These are phyloP conservation scores for Rhodotorula kratochvilovae DNA, from an alignment of 768 basidiomycete genomes.

Conservation along the genomic window DNA sequence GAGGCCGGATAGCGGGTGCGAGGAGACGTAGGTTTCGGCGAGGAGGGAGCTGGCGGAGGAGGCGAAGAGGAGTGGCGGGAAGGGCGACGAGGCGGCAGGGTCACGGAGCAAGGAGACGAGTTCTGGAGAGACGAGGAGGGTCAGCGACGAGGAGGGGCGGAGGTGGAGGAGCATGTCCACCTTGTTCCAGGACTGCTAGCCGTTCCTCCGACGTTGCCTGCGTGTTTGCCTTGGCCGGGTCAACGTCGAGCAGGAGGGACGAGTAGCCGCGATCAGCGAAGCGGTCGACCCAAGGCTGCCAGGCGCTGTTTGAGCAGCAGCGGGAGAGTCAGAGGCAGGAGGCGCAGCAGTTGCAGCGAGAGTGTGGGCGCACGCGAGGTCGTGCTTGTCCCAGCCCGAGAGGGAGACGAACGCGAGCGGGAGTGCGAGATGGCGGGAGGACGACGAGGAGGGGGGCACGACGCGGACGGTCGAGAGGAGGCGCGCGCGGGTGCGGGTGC, in stretches of 20 bases:
- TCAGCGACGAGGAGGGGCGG: too few species aligned
- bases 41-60: conserved; percentile 56
- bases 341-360: background rate
- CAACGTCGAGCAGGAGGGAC: conserved; percentile 32
- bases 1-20: conserved; percentile 61
- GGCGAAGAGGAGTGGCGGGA: conserved; percentile 60
- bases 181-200: conserved; percentile 25
- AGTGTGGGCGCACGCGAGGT: conserved; percentile 2
- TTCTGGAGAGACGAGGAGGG: conserved; percentile 12
- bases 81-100: conserved; percentile 50
- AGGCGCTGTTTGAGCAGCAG: background rate
- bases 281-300: conserved; percentile 14
- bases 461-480: conserved; percentile 4
- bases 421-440: conserved; percentile 16
- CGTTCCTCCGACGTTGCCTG: background rate
- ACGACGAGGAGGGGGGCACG: background rate
- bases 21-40: conserved; percentile 65
- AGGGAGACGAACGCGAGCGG: conserved; percentile 30
- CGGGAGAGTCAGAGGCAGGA: background rate
- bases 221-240: background rate
- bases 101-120: conserved; percentile 52
- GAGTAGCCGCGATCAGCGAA: conserved; percentile 32
- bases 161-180: background rate
- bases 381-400: conserved; percentile 1
- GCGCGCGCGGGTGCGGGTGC: background rate